phyloP scores from a whole-genome alignment of 306 rosid species.

The Cicer arietinum region DNA sequence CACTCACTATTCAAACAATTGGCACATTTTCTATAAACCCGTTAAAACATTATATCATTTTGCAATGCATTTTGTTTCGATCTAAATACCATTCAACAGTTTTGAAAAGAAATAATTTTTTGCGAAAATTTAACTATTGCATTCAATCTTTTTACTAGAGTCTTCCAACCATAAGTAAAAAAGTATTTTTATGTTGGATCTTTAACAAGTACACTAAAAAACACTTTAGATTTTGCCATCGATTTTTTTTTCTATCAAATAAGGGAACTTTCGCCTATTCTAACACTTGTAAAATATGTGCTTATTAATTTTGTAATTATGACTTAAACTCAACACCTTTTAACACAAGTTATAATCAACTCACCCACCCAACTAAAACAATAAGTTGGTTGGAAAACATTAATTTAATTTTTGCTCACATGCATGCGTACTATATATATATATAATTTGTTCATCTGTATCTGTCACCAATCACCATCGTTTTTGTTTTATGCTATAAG shows the following conservation, averaged over 20 bases:
- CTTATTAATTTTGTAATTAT: not conserved
- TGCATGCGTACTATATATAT: not conserved
- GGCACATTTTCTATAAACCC: no score
- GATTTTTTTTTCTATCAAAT: not conserved
- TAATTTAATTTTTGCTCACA: slow-evolving; percentile 35
- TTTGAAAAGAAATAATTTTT: no score
- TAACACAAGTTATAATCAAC: slow-evolving; percentile 4
- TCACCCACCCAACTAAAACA: slow-evolving; percentile 31
- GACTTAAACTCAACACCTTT: not conserved
- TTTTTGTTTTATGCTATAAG: slow-evolving; percentile 7
- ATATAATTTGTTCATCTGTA: slow-evolving; percentile 14
- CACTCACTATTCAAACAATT: no score
- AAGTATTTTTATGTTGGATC: no score
- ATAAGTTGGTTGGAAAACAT: slow-evolving; percentile 28
- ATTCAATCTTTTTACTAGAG: no score
- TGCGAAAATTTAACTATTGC: no score
- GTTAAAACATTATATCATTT: no score
- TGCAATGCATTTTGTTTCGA: no score
- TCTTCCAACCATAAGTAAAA: no score
- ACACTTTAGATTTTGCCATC: no score
- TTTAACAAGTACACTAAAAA: no score
- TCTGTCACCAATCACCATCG: slow-evolving; percentile 1
- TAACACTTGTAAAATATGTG: not conserved
- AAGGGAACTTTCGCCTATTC: slow-evolving; percentile 8
- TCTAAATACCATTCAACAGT: no score